phyloP scores from a whole-genome alignment of 495 filamentous ascomycete species.

The Friedmanniomyces endolithicus region DNA sequence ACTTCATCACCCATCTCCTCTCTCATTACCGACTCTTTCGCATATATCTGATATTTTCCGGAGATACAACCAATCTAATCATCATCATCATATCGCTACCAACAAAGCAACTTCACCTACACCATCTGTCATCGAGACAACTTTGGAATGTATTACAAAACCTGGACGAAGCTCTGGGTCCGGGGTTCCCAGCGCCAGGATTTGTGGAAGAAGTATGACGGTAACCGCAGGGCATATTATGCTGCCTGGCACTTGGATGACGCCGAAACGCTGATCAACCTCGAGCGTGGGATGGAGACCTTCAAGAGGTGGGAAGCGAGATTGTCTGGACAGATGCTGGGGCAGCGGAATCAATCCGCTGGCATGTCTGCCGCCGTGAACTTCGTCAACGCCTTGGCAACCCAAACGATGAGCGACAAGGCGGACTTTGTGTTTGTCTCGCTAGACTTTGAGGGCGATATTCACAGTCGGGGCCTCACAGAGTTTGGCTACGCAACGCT shows the following conservation, averaged over 20 bases:
- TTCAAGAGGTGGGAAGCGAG: background rate
- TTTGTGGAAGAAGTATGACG: background rate
- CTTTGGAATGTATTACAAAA: too few species aligned
- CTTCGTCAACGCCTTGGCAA: background rate
- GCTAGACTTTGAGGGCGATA: background rate
- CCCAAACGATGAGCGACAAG: background rate
- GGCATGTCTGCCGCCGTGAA: background rate
- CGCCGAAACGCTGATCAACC: background rate
- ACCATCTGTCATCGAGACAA: too few species aligned
- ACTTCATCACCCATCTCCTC: too few species aligned
- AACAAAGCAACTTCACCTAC: too few species aligned
- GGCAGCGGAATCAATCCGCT: background rate
- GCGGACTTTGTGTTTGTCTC: background rate
- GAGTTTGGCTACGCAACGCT: background rate
- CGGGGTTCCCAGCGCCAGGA: background rate
- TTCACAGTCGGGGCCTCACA: background rate
- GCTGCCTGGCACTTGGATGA: background rate
- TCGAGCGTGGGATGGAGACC: background rate
- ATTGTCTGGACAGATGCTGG: background rate
- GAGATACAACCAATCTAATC: too few species aligned
- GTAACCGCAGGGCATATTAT: background rate
- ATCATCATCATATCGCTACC: too few species aligned
- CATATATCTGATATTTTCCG: too few species aligned
- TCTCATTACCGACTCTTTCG: too few species aligned
- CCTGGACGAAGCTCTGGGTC: background rate